A percentile compares a stretch with the other conserved stretches of the same genome.
Conservation (phyloP, 1,284 basidiomycete genomes). For the Malassezia caprae region DNA sequence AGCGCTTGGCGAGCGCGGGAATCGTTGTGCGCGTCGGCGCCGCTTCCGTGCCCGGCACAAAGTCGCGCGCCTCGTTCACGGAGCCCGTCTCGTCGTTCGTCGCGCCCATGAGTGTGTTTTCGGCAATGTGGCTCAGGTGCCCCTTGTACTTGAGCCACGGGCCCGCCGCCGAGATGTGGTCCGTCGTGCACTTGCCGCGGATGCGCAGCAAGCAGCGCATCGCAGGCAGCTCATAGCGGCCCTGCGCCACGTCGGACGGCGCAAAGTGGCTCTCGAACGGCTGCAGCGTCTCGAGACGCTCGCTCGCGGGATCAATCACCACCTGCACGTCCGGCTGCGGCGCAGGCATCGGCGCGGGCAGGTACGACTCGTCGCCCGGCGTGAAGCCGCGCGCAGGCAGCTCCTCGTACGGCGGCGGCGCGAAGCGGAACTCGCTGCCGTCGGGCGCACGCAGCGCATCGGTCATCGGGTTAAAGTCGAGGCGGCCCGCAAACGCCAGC, state of each 20-base stretch:
- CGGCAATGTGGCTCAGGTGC: slow-evolving; percentile 87
- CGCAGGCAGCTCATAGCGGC: slow-evolving; percentile 63
- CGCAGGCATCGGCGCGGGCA: slow-evolving; percentile 65
- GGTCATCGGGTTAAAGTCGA: slow-evolving; percentile 86
- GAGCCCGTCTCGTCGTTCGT: slow-evolving; percentile 49
- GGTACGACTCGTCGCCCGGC: slow-evolving; percentile 64
- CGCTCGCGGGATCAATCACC: slow-evolving; percentile 53
- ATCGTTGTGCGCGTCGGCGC: slow-evolving; percentile 35
- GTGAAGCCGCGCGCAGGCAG: slow-evolving; percentile 77
- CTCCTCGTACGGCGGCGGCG: slow-evolving; percentile 70
- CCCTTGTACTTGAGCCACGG: slow-evolving; percentile 89
- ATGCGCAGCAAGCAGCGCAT: slow-evolving; percentile 71
- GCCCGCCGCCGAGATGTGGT: slow-evolving; percentile 51
- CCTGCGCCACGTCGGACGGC: slow-evolving; percentile 34
- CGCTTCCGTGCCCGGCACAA: slow-evolving; percentile 16
- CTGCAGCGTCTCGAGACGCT: slow-evolving; percentile 70
- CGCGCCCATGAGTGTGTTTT: slow-evolving; percentile 62
- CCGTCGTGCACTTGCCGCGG: slow-evolving; percentile 94
- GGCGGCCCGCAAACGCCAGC: slow-evolving; percentile 76
- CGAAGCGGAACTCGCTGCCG: slow-evolving; percentile 71
- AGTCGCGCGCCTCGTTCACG: slow-evolving; percentile 50
- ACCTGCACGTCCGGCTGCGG: slow-evolving; percentile 62
- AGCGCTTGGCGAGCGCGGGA: slow-evolving; percentile 38
- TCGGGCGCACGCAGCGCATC: slow-evolving; percentile 67
- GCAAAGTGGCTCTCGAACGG: slow-evolving; percentile 74